Evolutionary conservation across 345 rosid species (phyloP), one percentile per base, ranked within the genome.

Genomic region (Euphorbia peplus): DNA sequence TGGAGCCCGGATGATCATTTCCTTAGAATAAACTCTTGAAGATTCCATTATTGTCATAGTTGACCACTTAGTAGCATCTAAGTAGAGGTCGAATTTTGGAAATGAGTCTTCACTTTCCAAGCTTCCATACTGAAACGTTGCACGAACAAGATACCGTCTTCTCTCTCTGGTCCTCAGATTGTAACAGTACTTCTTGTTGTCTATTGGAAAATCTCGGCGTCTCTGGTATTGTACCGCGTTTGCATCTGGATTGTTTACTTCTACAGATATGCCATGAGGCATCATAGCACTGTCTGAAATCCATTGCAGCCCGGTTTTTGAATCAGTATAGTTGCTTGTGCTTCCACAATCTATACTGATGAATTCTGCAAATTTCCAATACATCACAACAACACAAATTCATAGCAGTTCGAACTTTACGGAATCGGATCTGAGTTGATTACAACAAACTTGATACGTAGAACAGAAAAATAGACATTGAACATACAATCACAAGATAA

Each of bases 21-120:
- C 99, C 74, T 92, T 79, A 47, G 79, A 84, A 76, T 92, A 90
- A 1, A 84, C 87, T 58, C 96, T 85, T 9, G 87, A 68, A 67
- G 84, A 85, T 46, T 92, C 99, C 73, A 73, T 80, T 61, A 95
- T 67, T 2, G 80, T 85, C 60, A 95, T 90, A 22, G 96, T 92
- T 39, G 98, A 83, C 99, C 99, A 95, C 74, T 85, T 80, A 0
- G 99, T 95, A 35, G 97, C 88, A 76, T 95, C 98, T 66, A 95
- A 74, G 67, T 84, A 90, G 51, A 95, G 87, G 56, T 88, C 83
- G 70, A 95, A 95, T 75, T 92, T 85, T 0, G 99, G 99, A 72
- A 81, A 92, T 0, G 90, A 76, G 65, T 83, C 92, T 68, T 86
- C 92, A 63, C 75, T 82, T 51, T 73, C 83, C 54, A 58, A 75